Base-by-base conservation (phyloP, 805 yeast genomes). In the Candida glaebosa region DNA sequence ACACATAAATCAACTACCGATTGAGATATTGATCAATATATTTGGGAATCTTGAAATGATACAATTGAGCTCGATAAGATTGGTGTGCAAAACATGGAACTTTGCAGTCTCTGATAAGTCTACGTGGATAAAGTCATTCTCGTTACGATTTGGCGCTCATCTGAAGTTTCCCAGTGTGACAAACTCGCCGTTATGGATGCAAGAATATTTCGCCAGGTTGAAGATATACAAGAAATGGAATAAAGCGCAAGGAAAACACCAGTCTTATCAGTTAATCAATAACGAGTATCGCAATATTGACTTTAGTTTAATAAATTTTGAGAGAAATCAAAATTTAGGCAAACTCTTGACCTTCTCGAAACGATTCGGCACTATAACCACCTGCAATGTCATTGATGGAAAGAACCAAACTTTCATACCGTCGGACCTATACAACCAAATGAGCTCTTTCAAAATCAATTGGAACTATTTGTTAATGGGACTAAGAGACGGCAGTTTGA, bases 41-140 rank as follows among this genome's bases (percentile, higher is more conserved):
- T 75, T 78, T 48, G 57, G 73, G 3, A 57, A 67, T 39, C 63
- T 76, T 5, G 78, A 77, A 40, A 72, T 78, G 3, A 48, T 56
- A 3, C 70, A 77, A 20, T 56, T 78, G 35, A 60, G 60, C 38
- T 54, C 50, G 15, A 50, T 71, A 5, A 61, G 76, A 5, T 46
- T 63, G 16, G 83, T 78, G 5, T 77, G 82, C 47, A 64, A 58
- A 38, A 50, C 60, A 34, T 78, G 83, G 83, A 60, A 69, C 44
- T 46, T 46, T 31, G 66, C 73, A 2, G 63, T 75, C 2, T 61
- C 63, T 40, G 76, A 76, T 49, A 65, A 67, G 41, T 56, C 61
- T 8, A 69, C 76, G 18, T 78, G 82, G 82, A 57, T 59, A 45
- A 64, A 61, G 30, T 67, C 77, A 5, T 77, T 77, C 48, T 54